These are phyloP conservation scores for Pyrenophora tritici-repentis DNA, from an alignment of 2,329 filamentous ascomycete species.

Conservation along the genomic window DNA sequence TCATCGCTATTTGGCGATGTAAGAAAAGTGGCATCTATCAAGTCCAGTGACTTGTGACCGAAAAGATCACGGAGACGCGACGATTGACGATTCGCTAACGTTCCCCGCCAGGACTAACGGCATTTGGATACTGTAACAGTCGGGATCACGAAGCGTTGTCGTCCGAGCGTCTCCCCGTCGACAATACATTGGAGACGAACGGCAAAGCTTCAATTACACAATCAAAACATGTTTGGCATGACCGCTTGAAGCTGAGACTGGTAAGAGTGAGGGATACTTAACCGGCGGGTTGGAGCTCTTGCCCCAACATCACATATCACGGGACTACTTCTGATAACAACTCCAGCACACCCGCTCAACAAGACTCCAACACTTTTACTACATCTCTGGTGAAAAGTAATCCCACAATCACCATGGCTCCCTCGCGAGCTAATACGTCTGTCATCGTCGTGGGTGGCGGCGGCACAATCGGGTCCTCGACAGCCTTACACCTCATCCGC, in stretches of 20 bases:
- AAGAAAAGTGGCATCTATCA: too few species aligned
- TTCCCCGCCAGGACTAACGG: slow-evolving; percentile 1
- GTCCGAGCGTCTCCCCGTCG: slow-evolving; percentile 4
- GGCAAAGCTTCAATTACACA: slow-evolving; percentile 11
- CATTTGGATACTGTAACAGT: slow-evolving; percentile 6
- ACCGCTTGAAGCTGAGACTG: slow-evolving; percentile 7
- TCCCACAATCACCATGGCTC: slow-evolving; percentile 16
- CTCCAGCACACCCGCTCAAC: not conserved
- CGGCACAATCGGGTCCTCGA: slow-evolving; percentile 59
- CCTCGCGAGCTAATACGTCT: slow-evolving; percentile 25
- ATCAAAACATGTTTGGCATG: slow-evolving; percentile 3
- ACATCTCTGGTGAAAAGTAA: not conserved
- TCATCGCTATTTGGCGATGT: not conserved
- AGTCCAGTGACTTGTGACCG: too few species aligned
- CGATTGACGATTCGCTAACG: slow-evolving; percentile 7
- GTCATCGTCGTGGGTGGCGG: slow-evolving; percentile 56
- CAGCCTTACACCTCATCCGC: slow-evolving; percentile 58
- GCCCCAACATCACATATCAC: not conserved
- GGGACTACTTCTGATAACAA: slow-evolving; percentile 11
- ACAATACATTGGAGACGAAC: not conserved
- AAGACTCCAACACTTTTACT: not conserved
- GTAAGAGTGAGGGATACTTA: slow-evolving; percentile 15
- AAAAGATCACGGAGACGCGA: not conserved
- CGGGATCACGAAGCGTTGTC: slow-evolving; percentile 9
- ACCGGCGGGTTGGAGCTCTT: slow-evolving; percentile 10